Evolutionary conservation across 176 grass and related monocot genomes (phyloP).

Genomic region (Hordeum marinum): DNA sequence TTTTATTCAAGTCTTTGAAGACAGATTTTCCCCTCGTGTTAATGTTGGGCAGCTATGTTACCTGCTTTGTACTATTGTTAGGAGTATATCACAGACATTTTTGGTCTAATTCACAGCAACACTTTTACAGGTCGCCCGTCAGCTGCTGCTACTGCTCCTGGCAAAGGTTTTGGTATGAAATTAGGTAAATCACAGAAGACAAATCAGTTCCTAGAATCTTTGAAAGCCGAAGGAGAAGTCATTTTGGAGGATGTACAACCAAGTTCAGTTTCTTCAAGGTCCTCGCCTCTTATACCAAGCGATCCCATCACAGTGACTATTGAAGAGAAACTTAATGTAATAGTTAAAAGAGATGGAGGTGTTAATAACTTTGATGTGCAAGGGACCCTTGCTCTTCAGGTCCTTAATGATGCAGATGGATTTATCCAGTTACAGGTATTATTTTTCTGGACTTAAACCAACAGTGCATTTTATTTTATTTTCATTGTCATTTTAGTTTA

Average conservation of each 20-base stretch:
- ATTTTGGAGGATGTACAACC: slow-evolving; percentile 80
- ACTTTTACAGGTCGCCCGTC: slow-evolving; percentile 43
- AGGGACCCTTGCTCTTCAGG: slow-evolving; percentile 77
- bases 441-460: neutral
- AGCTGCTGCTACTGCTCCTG: slow-evolving; percentile 52
- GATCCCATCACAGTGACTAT: slow-evolving; percentile 79
- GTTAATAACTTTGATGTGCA: slow-evolving; percentile 80
- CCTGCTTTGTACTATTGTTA: neutral
- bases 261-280: slow-evolving; percentile 35
- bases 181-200: slow-evolving; percentile 73
- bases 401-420: slow-evolving; percentile 76
- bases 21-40: neutral
- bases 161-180: slow-evolving; percentile 88
- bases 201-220: slow-evolving; percentile 82
- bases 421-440: slow-evolving; percentile 82
- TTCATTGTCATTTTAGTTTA: neutral
- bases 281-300: slow-evolving; percentile 40
- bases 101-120: slow-evolving; percentile 8
- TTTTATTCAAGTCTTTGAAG: slow-evolving; percentile 13
- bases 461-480: neutral
- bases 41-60: neutral
- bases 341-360: slow-evolving; percentile 71
- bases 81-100: neutral
- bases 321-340: slow-evolving; percentile 74
- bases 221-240: slow-evolving; percentile 89